Percentiles rank a stretch among this genome's conserved stretches.
These are phyloP conservation scores for Epichloe coenophiala DNA, from an alignment of 2,329 filamentous ascomycete species.

Conservation along the genomic window DNA sequence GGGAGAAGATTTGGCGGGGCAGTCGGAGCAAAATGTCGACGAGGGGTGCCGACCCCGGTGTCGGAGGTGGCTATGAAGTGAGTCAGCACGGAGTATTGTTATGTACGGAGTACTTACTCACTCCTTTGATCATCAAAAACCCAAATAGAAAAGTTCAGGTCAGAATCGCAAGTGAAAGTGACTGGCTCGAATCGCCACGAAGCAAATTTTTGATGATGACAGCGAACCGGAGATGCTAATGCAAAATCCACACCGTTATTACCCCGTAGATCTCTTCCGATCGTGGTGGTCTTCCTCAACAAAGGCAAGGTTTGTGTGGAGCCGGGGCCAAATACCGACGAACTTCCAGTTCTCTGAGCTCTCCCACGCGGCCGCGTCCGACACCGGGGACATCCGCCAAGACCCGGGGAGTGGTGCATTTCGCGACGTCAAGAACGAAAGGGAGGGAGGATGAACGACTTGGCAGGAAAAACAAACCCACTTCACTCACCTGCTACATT, in stretches of 20 bases:
- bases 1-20: conserved; percentile 6
- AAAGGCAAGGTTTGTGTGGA: not conserved
- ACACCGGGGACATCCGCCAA: too few relatives aligned
- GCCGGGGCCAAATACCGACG: not conserved
- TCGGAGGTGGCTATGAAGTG: not conserved
- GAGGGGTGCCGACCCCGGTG: not conserved
- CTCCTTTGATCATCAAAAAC: too few relatives aligned
- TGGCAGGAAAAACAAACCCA: not conserved
- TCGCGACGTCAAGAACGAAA: too few relatives aligned
- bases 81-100: not conserved
- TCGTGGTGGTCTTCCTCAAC: not conserved
- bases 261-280: not conserved
- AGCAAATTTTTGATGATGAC: not conserved
- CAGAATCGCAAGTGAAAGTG: too few relatives aligned
- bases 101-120: too few relatives aligned
- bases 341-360: too few relatives aligned
- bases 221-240: not conserved
- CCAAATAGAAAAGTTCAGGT: too few relatives aligned
- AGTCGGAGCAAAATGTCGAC: conserved; percentile 1
- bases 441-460: too few relatives aligned
- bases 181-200: too few relatives aligned
- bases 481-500: not conserved
- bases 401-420: too few relatives aligned
- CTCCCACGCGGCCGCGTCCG: too few relatives aligned
- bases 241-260: not conserved